These are phyloP conservation scores for Ceratobasidium sp. DNA, from an alignment of 1,284 basidiomycete species.

Conservation along the genomic window DNA sequence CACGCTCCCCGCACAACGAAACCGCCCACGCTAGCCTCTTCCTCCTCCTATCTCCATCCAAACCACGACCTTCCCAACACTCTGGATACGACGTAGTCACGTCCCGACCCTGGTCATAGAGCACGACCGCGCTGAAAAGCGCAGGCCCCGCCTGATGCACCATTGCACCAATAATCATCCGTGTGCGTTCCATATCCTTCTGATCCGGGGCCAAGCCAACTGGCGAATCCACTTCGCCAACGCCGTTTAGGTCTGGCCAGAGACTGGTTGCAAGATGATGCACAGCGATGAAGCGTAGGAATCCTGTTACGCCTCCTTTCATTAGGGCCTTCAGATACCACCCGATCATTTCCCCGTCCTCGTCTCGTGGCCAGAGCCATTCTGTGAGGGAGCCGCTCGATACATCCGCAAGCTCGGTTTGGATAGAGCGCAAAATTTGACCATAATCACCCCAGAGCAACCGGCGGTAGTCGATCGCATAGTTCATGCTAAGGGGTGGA, in stretches of 20 bases:
- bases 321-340: conserved; percentile 60
- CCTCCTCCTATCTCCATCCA: conserved; percentile 9
- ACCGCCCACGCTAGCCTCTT: conserved; percentile 38
- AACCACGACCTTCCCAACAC: conserved; percentile 38
- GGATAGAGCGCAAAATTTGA: conserved; percentile 71
- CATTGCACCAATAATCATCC: conserved; percentile 43
- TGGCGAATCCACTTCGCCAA: neutral
- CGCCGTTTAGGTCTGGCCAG: conserved; percentile 71
- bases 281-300: conserved; percentile 77
- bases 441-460: conserved; percentile 86
- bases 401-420: conserved; percentile 59
- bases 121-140: conserved; percentile 31
- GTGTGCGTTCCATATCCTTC: conserved; percentile 30
- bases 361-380: conserved; percentile 81
- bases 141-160: conserved; percentile 41
- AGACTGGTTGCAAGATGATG: conserved; percentile 84
- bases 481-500: conserved; percentile 76
- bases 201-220: neutral
- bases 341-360: conserved; percentile 73
- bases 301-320: conserved; percentile 63
- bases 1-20: conserved; percentile 38
- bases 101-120: conserved; percentile 29
- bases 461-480: conserved; percentile 85
- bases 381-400: conserved; percentile 63
- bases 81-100: conserved; percentile 18